phyloP scores from a whole-genome alignment of 2,329 filamentous ascomycete genomes.

The Arthrobotrys conoides region DNA sequence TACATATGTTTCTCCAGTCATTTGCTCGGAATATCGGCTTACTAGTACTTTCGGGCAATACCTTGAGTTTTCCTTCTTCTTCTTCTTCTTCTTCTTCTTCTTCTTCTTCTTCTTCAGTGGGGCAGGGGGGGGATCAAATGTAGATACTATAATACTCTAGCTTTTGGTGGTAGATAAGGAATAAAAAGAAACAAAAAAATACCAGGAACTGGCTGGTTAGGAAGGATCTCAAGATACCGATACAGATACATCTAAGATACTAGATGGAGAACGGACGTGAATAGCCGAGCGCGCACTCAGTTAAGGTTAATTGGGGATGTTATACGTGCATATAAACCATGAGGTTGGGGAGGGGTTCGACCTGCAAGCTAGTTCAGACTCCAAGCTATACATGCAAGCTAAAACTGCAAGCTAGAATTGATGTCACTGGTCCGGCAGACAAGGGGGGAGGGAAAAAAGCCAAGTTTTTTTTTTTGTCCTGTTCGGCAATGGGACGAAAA shows the following conservation, averaged over 20 bases:
- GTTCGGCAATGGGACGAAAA: constrained; percentile 59
- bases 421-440: constrained; percentile 48
- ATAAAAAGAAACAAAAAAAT: not conserved
- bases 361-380: no score
- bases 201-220: not conserved
- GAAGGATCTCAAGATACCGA: constrained; percentile 15
- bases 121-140: no score
- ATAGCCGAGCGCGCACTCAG: constrained; percentile 30
- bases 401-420: constrained; percentile 16
- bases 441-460: constrained; percentile 14
- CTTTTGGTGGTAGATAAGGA: constrained; percentile 33
- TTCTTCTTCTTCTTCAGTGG: no score
- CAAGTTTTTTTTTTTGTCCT: constrained; percentile 7
- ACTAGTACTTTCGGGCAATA: constrained; percentile 17
- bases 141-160: no score
- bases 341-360: constrained; percentile 30
- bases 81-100: no score
- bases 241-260: constrained; percentile 27
- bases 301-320: constrained; percentile 38
- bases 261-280: constrained; percentile 33
- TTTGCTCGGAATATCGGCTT: constrained; percentile 28
- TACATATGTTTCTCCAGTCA: constrained; percentile 17
- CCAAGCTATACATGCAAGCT: not conserved
- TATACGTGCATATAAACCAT: constrained; percentile 12
- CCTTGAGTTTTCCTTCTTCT: constrained; percentile 9